Percentiles rank a stretch among this genome's conserved stretches.
Conservation (phyloP, 1,284 basidiomycete species). For the Amylostereum areolatum region DNA sequence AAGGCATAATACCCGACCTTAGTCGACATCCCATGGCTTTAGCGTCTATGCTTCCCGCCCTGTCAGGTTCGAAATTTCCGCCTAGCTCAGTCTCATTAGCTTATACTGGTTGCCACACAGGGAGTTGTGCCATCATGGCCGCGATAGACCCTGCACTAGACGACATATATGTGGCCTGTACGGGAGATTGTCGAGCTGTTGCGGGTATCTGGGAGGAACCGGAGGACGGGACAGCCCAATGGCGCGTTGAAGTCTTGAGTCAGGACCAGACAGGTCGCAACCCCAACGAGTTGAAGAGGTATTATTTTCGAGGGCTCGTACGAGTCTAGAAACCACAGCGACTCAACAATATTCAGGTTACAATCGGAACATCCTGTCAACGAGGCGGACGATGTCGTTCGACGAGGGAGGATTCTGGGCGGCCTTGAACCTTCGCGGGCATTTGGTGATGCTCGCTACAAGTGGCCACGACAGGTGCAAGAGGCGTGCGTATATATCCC, state of each 20-base stretch:
- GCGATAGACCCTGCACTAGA: constrained; percentile 78
- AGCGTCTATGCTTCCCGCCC: constrained; percentile 72
- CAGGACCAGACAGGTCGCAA: constrained; percentile 97
- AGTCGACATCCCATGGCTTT: constrained; percentile 65
- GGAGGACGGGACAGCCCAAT: constrained; percentile 53
- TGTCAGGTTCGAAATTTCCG: constrained; percentile 43
- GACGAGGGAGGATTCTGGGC: constrained; percentile 84
- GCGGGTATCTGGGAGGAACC: constrained; percentile 85
- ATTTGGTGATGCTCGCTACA: constrained; percentile 94
- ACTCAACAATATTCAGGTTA: constrained; percentile 46
- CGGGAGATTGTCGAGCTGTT: constrained; percentile 94
- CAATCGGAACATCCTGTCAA: constrained; percentile 83
- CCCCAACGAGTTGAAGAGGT: constrained; percentile 74
- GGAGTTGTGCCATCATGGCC: constrained; percentile 85
- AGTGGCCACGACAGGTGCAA: constrained; percentile 74
- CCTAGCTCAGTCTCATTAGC: background rate
- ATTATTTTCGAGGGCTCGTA: constrained; percentile 1
- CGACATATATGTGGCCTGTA: constrained; percentile 85
- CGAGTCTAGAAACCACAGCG: background rate
- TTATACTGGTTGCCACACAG: constrained; percentile 28
- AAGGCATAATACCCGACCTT: constrained; percentile 56
- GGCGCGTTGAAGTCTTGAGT: constrained; percentile 88
- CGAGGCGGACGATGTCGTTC: constrained; percentile 80
- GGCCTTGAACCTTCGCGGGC: constrained; percentile 93
- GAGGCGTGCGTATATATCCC: constrained; percentile 48